A percentile compares a stretch with the other conserved stretches of the same genome.
Conservation (phyloP, 257 asterid species). For the Capsicum rhomboideum region DNA sequence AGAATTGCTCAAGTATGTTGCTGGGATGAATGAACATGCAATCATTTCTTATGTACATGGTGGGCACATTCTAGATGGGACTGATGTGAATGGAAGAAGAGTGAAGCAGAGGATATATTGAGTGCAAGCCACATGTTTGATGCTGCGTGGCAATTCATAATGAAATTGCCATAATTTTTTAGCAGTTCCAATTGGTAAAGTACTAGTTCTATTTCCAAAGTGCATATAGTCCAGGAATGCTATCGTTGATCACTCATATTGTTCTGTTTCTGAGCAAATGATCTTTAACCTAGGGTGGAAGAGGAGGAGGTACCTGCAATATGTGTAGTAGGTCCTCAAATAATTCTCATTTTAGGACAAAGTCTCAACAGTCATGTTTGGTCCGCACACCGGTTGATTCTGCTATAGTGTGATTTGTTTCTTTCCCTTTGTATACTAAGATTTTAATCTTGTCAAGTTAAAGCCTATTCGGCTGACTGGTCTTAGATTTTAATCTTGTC, state of each 20-base stretch:
- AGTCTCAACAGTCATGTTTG: not conserved
- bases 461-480: not conserved
- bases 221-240: not conserved
- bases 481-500: not conserved
- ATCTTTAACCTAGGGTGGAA: not conserved
- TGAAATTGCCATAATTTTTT: not conserved
- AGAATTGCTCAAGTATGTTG: constrained; percentile 14
- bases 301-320: not conserved
- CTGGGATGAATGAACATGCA: constrained; percentile 6
- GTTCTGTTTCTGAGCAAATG: not conserved
- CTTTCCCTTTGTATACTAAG: not conserved
- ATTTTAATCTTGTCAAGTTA: not conserved
- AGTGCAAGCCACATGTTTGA: not conserved
- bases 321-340: not conserved
- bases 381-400: not conserved
- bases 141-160: not conserved
- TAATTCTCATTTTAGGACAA: not conserved
- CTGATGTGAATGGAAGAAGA: constrained; percentile 13
- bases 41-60: not conserved
- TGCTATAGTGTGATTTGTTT: not conserved
- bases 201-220: not conserved
- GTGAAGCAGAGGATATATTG: constrained; percentile 8
- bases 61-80: constrained; percentile 5
- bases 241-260: not conserved
- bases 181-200: not conserved